Conservation (phyloP, 306 rosid species). For the Argentina anserina region DNA sequence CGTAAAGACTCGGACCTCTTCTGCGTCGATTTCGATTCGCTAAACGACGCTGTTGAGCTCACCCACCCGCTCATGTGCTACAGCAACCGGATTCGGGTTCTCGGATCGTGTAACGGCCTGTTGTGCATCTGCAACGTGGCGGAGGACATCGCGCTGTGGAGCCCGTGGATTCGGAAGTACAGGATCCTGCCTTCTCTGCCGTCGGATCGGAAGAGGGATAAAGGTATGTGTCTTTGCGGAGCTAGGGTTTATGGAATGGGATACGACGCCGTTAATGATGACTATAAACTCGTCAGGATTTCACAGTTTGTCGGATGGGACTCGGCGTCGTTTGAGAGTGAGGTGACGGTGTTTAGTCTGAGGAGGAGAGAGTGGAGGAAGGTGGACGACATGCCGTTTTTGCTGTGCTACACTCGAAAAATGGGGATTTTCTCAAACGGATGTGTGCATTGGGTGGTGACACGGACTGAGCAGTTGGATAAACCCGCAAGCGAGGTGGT, state of each 20-base stretch:
- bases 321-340: slow-evolving; percentile 30
- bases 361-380: slow-evolving; percentile 48
- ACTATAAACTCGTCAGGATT: slow-evolving; percentile 56
- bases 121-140: slow-evolving; percentile 72
- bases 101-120: slow-evolving; percentile 63
- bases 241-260: slow-evolving; percentile 67
- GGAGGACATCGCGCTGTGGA: slow-evolving; percentile 79
- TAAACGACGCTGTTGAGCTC: slow-evolving; percentile 29
- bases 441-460: slow-evolving; percentile 67
- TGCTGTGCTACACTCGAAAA: slow-evolving; percentile 40
- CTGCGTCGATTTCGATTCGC: slow-evolving; percentile 21
- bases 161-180: slow-evolving; percentile 45
- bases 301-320: slow-evolving; percentile 47
- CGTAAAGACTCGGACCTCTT: slow-evolving; percentile 40
- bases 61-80: slow-evolving; percentile 83
- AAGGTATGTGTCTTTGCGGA: slow-evolving; percentile 21
- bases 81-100: slow-evolving; percentile 52
- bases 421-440: slow-evolving; percentile 51
- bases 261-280: slow-evolving; percentile 31
- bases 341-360: slow-evolving; percentile 45
- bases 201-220: slow-evolving; percentile 18
- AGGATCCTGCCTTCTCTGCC: slow-evolving; percentile 45
- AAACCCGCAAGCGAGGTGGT: slow-evolving; percentile 32
- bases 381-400: slow-evolving; percentile 43
- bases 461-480: slow-evolving; percentile 27